Percentiles rank a stretch among this genome's conserved stretches.
Conservation (phyloP, 192 early-diverging fungal species). For the Rhizophagus clarus region DNA sequence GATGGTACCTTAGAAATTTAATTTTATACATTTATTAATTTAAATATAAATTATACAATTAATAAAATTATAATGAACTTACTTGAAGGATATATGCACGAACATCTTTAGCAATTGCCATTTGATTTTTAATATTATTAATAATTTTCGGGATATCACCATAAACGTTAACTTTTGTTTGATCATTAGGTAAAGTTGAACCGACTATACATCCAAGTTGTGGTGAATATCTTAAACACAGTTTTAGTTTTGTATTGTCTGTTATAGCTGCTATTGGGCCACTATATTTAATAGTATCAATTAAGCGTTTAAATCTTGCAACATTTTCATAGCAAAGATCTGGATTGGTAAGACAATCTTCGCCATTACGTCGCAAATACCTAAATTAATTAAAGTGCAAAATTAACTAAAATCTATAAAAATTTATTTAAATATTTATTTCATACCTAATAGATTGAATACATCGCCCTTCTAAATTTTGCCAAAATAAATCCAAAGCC, state of each 20-base stretch:
- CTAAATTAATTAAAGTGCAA: no score
- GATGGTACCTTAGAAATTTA: neutral
- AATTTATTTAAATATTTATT: no score
- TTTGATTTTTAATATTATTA: conserved; percentile 1
- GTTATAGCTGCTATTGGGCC: neutral
- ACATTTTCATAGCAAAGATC: conserved; percentile 1
- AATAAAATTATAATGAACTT: no score
- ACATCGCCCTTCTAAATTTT: neutral
- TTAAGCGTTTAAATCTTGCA: neutral
- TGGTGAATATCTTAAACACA: neutral
- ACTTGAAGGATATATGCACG: neutral
- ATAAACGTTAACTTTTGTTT: no score
- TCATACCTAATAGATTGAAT: neutral
- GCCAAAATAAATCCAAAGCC: neutral
- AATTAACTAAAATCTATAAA: no score
- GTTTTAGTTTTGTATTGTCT: neutral
- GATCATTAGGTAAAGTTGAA: neutral
- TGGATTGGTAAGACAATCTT: neutral
- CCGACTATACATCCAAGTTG: neutral
- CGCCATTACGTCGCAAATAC: no score
- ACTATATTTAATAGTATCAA: neutral
- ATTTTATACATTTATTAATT: no score
- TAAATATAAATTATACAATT: neutral
- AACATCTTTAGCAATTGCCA: neutral
- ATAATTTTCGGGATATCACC: no score